A percentile compares a stretch with the other conserved stretches of the same genome.
These are phyloP conservation scores for Cyathus striatus DNA, from an alignment of 768 basidiomycete species.

Conservation along the genomic window DNA sequence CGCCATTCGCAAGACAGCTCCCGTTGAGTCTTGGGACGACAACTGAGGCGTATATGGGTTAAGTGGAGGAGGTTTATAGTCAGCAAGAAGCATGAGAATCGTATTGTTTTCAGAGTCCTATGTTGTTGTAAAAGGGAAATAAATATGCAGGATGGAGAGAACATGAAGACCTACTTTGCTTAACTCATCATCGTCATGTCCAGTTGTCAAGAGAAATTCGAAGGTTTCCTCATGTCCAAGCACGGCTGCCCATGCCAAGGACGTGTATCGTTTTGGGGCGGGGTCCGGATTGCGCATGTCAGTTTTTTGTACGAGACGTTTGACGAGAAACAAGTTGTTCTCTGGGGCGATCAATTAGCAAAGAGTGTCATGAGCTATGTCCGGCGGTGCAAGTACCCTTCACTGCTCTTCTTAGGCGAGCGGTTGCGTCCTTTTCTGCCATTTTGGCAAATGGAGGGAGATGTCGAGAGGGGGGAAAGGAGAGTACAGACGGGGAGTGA, in stretches of 20 bases:
- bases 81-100: constrained; percentile 89
- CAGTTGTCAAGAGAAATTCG: constrained; percentile 78
- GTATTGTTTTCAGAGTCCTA: constrained; percentile 94
- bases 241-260: constrained; percentile 87
- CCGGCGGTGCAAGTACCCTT: constrained; percentile 44
- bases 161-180: constrained; percentile 60
- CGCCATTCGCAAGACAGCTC: constrained; percentile 82
- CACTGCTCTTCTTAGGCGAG: constrained; percentile 72
- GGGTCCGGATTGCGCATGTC: constrained; percentile 92
- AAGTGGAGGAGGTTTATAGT: constrained; percentile 53
- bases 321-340: constrained; percentile 92
- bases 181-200: constrained; percentile 91
- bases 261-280: constrained; percentile 70
- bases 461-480: constrained; percentile 12
- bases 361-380: constrained; percentile 4
- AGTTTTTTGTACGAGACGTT: constrained; percentile 76
- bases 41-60: constrained; percentile 42
- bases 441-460: constrained; percentile 40
- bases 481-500: constrained; percentile 10
- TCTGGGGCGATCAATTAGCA: constrained; percentile 42
- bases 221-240: constrained; percentile 90
- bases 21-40: constrained; percentile 56
- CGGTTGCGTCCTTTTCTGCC: constrained; percentile 80
- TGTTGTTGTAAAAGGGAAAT: constrained; percentile 4
- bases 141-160: neutral